Percentiles rank a stretch among this genome's conserved stretches.
These are phyloP conservation scores for Anaeramoeba flamelloides DNA, from an alignment of 78 protist genomes.

Conservation along the genomic window DNA sequence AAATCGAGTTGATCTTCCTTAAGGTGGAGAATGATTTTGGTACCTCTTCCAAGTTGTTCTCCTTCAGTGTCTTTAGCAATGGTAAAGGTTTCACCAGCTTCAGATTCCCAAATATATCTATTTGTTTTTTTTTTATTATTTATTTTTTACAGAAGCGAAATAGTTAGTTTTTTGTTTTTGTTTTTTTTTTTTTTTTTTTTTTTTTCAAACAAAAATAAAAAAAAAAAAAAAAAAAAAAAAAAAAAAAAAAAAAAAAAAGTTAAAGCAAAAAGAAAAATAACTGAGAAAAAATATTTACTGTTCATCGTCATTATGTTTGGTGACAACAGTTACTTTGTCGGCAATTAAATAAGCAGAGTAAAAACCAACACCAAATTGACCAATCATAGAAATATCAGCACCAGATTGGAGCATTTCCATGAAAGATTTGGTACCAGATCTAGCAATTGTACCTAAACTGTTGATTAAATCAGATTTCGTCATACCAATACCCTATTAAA, in stretches of 20 bases:
- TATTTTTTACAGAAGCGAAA: no score
- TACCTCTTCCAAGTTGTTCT: slow-evolving; percentile 83
- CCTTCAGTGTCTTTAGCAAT: slow-evolving; percentile 43
- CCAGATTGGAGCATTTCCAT: slow-evolving; percentile 94
- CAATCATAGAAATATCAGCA: slow-evolving; percentile 92
- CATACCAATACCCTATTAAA: slow-evolving; percentile 99
- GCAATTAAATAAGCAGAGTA: slow-evolving; percentile 99
- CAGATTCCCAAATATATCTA: slow-evolving; percentile 94
- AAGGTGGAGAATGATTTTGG: slow-evolving; percentile 74
- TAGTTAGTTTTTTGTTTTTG: no score
- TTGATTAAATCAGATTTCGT: slow-evolving; percentile 93
- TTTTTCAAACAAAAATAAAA: no score
- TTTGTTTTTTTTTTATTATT: no score
- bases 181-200: no score
- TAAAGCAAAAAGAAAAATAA: not conserved
- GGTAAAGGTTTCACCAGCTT: slow-evolving; percentile 94
- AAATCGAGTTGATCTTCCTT: slow-evolving; percentile 96
- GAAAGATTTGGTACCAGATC: slow-evolving; percentile 92
- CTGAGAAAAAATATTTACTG: slow-evolving; percentile 36
- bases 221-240: no score
- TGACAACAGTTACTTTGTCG: slow-evolving; percentile 76
- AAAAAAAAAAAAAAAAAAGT: no score
- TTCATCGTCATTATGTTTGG: slow-evolving; percentile 97
- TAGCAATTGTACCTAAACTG: slow-evolving; percentile 98
- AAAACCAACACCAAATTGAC: slow-evolving; percentile 99